Base-by-base conservation (phyloP, 805 yeast species). In the Barnettozyma siamensis region DNA sequence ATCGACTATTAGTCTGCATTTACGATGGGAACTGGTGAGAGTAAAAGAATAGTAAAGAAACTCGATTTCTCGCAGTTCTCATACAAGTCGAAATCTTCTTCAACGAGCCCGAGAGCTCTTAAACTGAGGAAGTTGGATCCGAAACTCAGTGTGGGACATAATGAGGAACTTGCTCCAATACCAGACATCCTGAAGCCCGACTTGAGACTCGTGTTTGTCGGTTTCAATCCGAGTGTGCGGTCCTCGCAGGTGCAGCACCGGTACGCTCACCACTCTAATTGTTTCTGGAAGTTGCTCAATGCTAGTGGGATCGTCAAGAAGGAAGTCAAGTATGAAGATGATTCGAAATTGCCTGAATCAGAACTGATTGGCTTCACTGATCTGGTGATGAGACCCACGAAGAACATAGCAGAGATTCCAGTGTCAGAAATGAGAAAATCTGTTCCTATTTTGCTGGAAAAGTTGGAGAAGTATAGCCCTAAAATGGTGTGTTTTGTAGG, bases 321-420 rank as follows among this genome's bases (percentile, higher is more conserved):
- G 7, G 10, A 13, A 6, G 13, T 31, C n/a, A 31, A 18, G 4
- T 37, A 20, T 37, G 44, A 48, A 16, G 58, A 66, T 32, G 83
- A 79, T 44, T 73, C 64, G 42, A 49, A 49, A 1, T 52, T 52
- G 32, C 49, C 69, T 9, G 53, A 66, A 1, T 55, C 63, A 12
- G 73, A 66, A 47, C 59, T 66, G 3, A 69, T 81, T 3, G 93
- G 91, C 0, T 82, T 84, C 57, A 80, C 89, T 0, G 91, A 84
- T 48, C 62, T 84, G 46, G 83, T 82, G 2, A 61, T 72, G 30
- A 58, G 91, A 33, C 78, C 87, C 19, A 83, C 89, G 0, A 65
- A 65, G 37, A 69, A 76, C 7, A 79, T 80, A 1, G 67, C 64
- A 26, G 84, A 83, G 47, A 65, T 84, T 18, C 55, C 72, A 2